Base-by-base conservation (phyloP, 352 stramenopile species). In the Thraustochytrium sp. region DNA sequence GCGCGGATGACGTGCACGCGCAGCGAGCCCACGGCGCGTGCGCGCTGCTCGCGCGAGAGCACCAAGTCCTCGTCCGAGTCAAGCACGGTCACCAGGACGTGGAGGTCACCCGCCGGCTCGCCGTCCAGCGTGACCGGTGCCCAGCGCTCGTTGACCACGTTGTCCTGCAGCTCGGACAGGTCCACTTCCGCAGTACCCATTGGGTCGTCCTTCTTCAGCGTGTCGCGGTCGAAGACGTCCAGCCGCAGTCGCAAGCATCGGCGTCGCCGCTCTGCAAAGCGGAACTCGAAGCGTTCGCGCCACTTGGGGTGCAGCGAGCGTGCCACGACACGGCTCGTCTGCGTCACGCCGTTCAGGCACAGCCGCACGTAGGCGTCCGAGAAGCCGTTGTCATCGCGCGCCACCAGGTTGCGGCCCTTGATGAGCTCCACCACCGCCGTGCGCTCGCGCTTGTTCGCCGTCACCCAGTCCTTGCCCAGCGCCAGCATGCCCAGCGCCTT, bases 221-320 rank as follows among this genome's bases (percentile, higher is more conserved):
- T 54, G 65, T 85, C 65, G 2, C 34, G 29, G 48, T 85, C 80
- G 64, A 64, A 85, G 21, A 82, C 54, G 55, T 85, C 56, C 8
- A 85, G 23, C 18, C 31, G 13, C 18, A 85, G 65, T 2, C 9
- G 34, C 11, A 51, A 44, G 49, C 9, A 31, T 16, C 36, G 9
- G 29, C 23, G 68, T 26, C 42, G 49, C 8, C 68, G 59, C 49
- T 65, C 44, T 3, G 42, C n/a, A 34, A 80, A 51, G 8, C 18
- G 23, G 26, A 80, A 80, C 38, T 80, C 68, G 31, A 80, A 80
- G 18, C 68, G 68, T 31, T 80, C 31, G 18, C 46, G 42, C 68
- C 68, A 80, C 68, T 63, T 63, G 23, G 59, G 68, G 38, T 80
- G 31, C 51, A 80, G 13, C n/a, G 42, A 46, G 5, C 46, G 42